Evolutionary conservation across 441 rosid genomes (phyloP), one percentile per base, ranked within the genome.

Genomic region (Kokia cookei): DNA sequence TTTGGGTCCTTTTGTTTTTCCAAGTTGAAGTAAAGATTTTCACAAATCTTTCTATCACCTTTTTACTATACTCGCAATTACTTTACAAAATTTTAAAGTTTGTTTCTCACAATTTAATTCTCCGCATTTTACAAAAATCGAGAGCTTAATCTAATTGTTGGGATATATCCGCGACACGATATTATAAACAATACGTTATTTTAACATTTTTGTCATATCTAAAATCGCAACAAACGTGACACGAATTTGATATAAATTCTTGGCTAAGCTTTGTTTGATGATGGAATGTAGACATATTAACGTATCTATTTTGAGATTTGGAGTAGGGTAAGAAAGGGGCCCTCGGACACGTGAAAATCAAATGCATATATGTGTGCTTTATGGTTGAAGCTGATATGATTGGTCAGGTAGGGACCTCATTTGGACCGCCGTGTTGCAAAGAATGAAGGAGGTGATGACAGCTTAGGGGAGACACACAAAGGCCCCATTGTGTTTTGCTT

Each of bases 291-390:
- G 83, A 77, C 77, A 78, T 32, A 1, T 83, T 4, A 84, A 19
- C 81, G 75, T 76, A 87, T 88, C 85, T 84, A 35, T 78, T 80
- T 75, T 78, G 83, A 54, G 59, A 54, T 19, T 26, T 58, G n/a
- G 62, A 11, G 62, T 26, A 26, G 26, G 62, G 61, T 24, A 57
- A 6, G 29, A 4, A 8, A 55, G 32, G 63, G 63, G 35, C 1
- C 63, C 63, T 7, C 1, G 8, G 63, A 27, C 64, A 59, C 37
- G 64, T 59, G 64, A 59, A 27, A 26, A 27, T 59, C 64, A 59
- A 11, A 27, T 59, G 64, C 37, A 13, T 27, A 27, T 59, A 59
- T 12, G 64, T 27, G 29, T 22, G 60, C 35, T 59, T 59, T 59
- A 59, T 27, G 64, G 64, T 27, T 27, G 37, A 59, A 12, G 37